Percentiles rank a stretch among this genome's conserved stretches.
Conservation (phyloP, 257 asterid species). For the Eustoma russellianum region DNA sequence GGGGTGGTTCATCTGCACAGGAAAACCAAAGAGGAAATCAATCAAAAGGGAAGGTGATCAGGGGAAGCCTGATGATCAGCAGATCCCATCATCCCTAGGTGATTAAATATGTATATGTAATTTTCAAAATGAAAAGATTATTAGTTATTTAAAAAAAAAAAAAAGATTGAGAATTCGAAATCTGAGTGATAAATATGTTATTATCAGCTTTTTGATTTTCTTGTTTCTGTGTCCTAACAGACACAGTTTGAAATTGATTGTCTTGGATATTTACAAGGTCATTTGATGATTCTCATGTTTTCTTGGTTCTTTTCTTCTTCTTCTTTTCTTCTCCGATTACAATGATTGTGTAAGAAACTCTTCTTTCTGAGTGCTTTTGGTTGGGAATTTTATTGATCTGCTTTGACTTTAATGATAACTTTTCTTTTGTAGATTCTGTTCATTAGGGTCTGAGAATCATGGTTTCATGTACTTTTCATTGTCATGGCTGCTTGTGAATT, state of each 20-base stretch:
- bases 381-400: slow-evolving; percentile 2
- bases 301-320: neutral
- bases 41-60: slow-evolving; percentile 23
- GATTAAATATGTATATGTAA: too few relatives aligned
- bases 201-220: too few relatives aligned
- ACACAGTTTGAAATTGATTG: too few relatives aligned
- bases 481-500: too few relatives aligned
- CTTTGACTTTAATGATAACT: neutral
- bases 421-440: neutral
- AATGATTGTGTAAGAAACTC: neutral
- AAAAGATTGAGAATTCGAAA: neutral
- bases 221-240: too few relatives aligned
- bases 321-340: too few relatives aligned
- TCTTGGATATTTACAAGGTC: too few relatives aligned
- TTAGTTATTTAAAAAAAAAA: neutral
- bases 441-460: neutral
- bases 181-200: too few relatives aligned
- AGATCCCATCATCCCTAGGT: slow-evolving; percentile 63
- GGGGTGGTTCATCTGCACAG: slow-evolving; percentile 66
- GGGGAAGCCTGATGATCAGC: slow-evolving; percentile 37
- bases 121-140: too few relatives aligned
- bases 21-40: slow-evolving; percentile 52
- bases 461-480: neutral
- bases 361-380: neutral
- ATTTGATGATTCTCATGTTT: neutral